Conservation (phyloP, 805 yeast species). For the Priceomyces carsonii region DNA sequence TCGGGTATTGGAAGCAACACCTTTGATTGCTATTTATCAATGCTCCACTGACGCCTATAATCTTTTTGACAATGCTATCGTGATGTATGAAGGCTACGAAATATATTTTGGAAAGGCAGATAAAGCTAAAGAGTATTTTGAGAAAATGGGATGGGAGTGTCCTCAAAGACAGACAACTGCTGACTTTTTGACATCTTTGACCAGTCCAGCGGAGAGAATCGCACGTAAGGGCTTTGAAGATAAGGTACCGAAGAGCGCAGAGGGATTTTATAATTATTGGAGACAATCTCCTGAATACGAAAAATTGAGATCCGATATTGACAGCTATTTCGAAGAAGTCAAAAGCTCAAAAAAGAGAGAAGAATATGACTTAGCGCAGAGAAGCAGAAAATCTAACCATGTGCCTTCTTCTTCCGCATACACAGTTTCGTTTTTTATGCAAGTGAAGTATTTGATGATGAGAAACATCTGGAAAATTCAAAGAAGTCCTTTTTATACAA, state of each 20-base stretch:
- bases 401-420: constrained; percentile 44
- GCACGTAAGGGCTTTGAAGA: constrained; percentile 48
- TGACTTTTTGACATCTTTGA: constrained; percentile 65
- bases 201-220: constrained; percentile 64
- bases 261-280: constrained; percentile 64
- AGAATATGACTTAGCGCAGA: constrained; percentile 40
- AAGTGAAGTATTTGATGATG: constrained; percentile 49
- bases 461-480: constrained; percentile 56
- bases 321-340: constrained; percentile 34
- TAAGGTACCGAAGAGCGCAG: constrained; percentile 54
- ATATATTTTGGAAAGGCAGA: constrained; percentile 46
- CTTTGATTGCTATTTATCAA: constrained; percentile 60
- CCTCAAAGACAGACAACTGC: constrained; percentile 67
- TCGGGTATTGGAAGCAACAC: constrained; percentile 48
- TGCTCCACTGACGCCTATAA: constrained; percentile 51
- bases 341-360: constrained; percentile 38
- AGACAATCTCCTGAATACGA: constrained; percentile 51
- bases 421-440: constrained; percentile 48
- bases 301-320: constrained; percentile 41
- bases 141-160: constrained; percentile 61
- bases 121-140: constrained; percentile 50
- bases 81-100: constrained; percentile 49
- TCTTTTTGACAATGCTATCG: constrained; percentile 47
- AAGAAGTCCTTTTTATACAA: constrained; percentile 58
- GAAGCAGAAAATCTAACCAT: constrained; percentile 52